These are phyloP conservation scores for Aureobasidium vineae DNA, from an alignment of 2,329 filamentous ascomycete species.

Conservation along the genomic window DNA sequence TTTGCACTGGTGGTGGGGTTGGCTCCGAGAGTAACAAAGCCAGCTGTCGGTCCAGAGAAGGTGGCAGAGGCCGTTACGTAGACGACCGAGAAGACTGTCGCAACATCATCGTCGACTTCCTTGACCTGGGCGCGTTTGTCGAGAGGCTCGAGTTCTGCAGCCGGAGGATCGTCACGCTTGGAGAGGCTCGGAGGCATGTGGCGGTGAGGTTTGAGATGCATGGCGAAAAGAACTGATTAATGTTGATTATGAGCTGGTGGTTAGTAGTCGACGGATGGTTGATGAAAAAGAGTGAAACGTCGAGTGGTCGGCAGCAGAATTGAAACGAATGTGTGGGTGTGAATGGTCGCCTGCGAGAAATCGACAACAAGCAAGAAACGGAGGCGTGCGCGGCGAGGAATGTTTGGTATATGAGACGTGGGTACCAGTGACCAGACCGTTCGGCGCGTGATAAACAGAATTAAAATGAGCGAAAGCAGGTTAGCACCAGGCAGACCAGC, in stretches of 20 bases:
- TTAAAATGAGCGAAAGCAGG: conserved; percentile 27
- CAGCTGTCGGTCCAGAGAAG: conserved; percentile 48
- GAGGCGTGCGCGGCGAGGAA: conserved; percentile 25
- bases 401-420: conserved; percentile 26
- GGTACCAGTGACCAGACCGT: conserved; percentile 22
- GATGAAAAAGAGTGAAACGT: conserved; percentile 25
- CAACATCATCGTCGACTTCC: conserved; percentile 30
- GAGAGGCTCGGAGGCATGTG: not conserved
- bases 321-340: conserved; percentile 7
- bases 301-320: conserved; percentile 10
- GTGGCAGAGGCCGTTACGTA: conserved; percentile 55
- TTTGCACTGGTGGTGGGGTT: conserved; percentile 28
- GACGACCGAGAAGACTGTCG: conserved; percentile 46
- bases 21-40: conserved; percentile 34
- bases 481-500: conserved; percentile 11
- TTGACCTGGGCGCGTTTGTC: conserved; percentile 24
- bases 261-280: conserved; percentile 7
- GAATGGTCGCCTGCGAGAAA: conserved; percentile 15
- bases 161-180: conserved; percentile 7
- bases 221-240: conserved; percentile 6
- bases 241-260: conserved; percentile 14
- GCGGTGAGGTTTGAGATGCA: conserved; percentile 21
- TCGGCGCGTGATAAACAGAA: conserved; percentile 24
- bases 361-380: conserved; percentile 25
- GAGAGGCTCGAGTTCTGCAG: not conserved